These are phyloP conservation scores for Calonectria montana DNA, from an alignment of 2,329 filamentous ascomycete genomes.

Conservation along the genomic window DNA sequence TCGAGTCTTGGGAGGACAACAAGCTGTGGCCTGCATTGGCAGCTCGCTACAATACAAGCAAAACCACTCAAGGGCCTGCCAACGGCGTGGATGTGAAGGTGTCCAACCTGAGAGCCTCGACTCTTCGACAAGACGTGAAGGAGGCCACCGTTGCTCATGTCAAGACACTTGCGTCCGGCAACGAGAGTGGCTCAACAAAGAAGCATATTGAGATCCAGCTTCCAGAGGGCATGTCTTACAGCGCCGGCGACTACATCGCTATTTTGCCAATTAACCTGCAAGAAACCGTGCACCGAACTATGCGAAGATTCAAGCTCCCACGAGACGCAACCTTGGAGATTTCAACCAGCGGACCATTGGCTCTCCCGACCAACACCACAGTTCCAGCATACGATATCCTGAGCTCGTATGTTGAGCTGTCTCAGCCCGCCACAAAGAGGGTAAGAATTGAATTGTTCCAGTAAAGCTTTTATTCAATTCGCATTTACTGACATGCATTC, in stretches of 20 bases:
- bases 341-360: slow-evolving; percentile 57
- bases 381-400: slow-evolving; percentile 73
- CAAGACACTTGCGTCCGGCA: background rate
- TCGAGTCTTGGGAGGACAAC: slow-evolving; percentile 75
- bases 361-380: slow-evolving; percentile 64
- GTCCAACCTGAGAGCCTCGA: slow-evolving; percentile 12
- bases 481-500: slow-evolving; percentile 16
- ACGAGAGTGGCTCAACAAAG: slow-evolving; percentile 53
- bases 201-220: slow-evolving; percentile 74
- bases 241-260: slow-evolving; percentile 79
- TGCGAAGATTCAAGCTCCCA: slow-evolving; percentile 74
- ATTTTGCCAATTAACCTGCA: slow-evolving; percentile 77
- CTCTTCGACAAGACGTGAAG: slow-evolving; percentile 21
- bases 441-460: slow-evolving; percentile 45
- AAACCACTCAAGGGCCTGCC: background rate
- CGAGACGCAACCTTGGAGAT: slow-evolving; percentile 76
- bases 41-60: slow-evolving; percentile 46
- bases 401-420: slow-evolving; percentile 77
- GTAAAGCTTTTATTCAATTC: background rate
- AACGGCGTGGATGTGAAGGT: slow-evolving; percentile 15
- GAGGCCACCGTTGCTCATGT: slow-evolving; percentile 1
- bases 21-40: slow-evolving; percentile 61
- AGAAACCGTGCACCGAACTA: slow-evolving; percentile 69
- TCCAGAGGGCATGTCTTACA: slow-evolving; percentile 72
- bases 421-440: slow-evolving; percentile 76